Evolutionary conservation across 257 asterid genomes (phyloP), one percentile per base, ranked within the genome.

Genomic region (Oldenlandia corymbosa): DNA sequence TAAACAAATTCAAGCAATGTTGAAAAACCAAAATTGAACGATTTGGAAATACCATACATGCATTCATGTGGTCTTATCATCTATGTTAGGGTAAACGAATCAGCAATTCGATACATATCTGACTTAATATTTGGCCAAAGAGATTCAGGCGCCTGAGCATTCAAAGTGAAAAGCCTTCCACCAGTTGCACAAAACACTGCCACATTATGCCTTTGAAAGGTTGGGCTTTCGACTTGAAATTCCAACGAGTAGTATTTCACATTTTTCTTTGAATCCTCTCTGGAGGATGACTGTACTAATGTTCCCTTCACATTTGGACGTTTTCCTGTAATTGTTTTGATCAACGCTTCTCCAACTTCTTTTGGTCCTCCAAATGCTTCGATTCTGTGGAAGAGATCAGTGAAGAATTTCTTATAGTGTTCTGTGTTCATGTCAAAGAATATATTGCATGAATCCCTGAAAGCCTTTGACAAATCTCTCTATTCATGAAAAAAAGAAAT

Each of bases 311-410:
- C 78, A 30, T 81, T 76, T 6, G 77, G 59, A 36, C 75, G 62
- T 62, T 75, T 73, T 60, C 77, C 74, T 52, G 94, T 80, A 30
- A 91, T 76, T 30, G 5, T 84, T 67, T 78, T 55, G 51, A 88
- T 73, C 0, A 91, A 43, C 7, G 86, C 84, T 65, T 86, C 91
- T 58, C 94, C 96, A 21, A 88, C 88, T 74, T 86, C 94, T 52
- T 77, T 70, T n/a, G 94, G 79, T 71, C 94, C 95, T 61, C 98
- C 96, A 73, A 88, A 88, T 27, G 87, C 81, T 60, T 86, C 98
- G 45, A 88, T 85, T 59, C 96, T 91, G 85, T 28, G n/a, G n/a
- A 55, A 57, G 26, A 56, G 60, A n/a, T n/a, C n/a, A n/a, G n/a
- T n/a, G n/a, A n/a, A n/a, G n/a, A n/a, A n/a, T n/a, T n/a, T n/a